Evolutionary conservation across 495 filamentous ascomycete species (phyloP).

Genomic region (Stereocaulon alpinum): DNA sequence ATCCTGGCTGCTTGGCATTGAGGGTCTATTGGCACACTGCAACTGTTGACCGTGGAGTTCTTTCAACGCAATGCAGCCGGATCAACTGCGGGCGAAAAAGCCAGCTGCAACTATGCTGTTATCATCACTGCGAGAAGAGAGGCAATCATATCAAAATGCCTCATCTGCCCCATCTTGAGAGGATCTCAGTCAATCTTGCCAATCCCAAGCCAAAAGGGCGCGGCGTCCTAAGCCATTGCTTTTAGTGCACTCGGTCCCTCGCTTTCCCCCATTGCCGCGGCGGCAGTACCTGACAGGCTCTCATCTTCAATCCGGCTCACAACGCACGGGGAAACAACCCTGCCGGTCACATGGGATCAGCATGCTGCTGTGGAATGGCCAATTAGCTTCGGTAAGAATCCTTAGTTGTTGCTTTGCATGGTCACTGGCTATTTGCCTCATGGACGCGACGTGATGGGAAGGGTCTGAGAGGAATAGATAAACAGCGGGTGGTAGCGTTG

Average conservation of each 20-base stretch:
- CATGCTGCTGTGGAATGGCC: slow-evolving; percentile 1
- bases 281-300: slow-evolving; percentile 16
- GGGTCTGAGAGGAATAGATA: slow-evolving; percentile 7
- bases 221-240: neutral
- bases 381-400: slow-evolving; percentile 2
- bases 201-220: neutral
- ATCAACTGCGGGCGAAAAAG: too few relatives aligned
- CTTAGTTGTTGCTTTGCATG: neutral
- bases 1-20: too few relatives aligned
- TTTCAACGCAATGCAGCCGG: too few relatives aligned
- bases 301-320: neutral
- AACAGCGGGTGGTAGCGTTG: slow-evolving; percentile 11
- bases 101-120: neutral
- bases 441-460: neutral
- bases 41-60: too few relatives aligned
- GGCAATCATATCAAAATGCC: neutral
- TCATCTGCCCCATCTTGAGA: neutral
- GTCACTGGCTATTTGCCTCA: neutral
- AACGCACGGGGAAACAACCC: slow-evolving; percentile 4
- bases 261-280: slow-evolving; percentile 8
- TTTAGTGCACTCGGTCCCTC: neutral
- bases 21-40: too few relatives aligned
- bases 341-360: slow-evolving; percentile 11
- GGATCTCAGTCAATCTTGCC: neutral
- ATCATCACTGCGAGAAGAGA: neutral